Base-by-base conservation (phyloP, 2,329 filamentous ascomycete species). In the Fusarium cicatricum region DNA sequence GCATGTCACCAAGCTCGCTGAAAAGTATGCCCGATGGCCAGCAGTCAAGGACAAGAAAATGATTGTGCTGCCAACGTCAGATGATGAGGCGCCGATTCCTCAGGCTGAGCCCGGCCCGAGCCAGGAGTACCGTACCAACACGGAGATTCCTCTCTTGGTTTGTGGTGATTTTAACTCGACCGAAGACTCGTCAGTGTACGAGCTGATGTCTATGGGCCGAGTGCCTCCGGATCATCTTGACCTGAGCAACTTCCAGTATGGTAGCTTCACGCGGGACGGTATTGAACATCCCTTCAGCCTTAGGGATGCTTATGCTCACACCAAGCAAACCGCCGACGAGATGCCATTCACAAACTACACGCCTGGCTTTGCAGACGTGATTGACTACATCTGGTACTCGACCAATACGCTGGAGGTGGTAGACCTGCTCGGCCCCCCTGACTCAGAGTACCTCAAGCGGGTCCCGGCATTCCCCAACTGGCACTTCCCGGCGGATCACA, bases 331-430 rank as follows among this genome's bases (percentile, higher is more conserved):
- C 31, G 87, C 88, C 7, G 90, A 92, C 53, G 91, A 97, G 72
- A 79, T 98, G 67, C 87, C 87, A 5, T 99, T 97, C 74, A 99
- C 95, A 40, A 99, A 99, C 76, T 99, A 98, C 76, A 96, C 92
- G 12, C 93, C 95, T 1, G 87, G 87, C n/a, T 99, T 97, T 77
- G 85, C 86, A 45, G 93, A 92, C 59, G 91, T 96, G 52, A 90
- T 99, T 65, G 95, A 99, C 74, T 97, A 98, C 75, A 92, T 99
- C 69, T 98, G 93, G 92, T 99, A 96, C 77, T 93, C 92, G 52
- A 94, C 92, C 53, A 97, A 95, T 74, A 87, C 90, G 17, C 81
- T 97, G 38, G 90, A 95, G 71, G 90, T 96, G 19, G 88, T 91
- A 15, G 90, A 90, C 47, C 77, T 97, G 47, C 86, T 97, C 4